A percentile compares a stretch with the other conserved stretches of the same genome.
Conservation (phyloP, 805 yeast genomes). For the Candida patagonica region DNA sequence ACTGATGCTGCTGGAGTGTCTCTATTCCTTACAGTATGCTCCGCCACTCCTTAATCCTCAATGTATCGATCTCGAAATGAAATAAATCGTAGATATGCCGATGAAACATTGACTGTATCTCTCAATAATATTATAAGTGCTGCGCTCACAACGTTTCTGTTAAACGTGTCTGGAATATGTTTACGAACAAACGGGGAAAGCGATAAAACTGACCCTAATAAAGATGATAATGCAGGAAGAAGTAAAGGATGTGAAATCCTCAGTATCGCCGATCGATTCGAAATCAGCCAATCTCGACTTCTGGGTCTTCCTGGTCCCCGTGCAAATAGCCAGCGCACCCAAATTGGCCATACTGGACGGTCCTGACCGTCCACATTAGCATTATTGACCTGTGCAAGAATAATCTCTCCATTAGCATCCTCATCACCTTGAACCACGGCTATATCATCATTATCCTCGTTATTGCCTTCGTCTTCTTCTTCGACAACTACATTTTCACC, state of each 20-base stretch:
- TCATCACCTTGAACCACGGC: conserved; percentile 2
- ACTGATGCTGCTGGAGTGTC: not conserved
- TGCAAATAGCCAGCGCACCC: too few species aligned
- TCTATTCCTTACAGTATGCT: not conserved
- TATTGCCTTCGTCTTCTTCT: conserved; percentile 1
- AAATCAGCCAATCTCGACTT: conserved; percentile 16
- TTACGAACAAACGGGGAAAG: conserved; percentile 11
- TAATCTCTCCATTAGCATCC: not conserved
- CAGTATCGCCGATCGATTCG: conserved; percentile 8
- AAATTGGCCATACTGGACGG: too few species aligned
- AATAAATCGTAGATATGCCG: conserved; percentile 16
- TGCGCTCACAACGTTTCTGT: conserved; percentile 21
- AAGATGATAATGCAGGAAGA: conserved; percentile 14
- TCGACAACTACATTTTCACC: too few species aligned
- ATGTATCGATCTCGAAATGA: not conserved
- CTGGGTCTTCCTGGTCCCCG: not conserved
- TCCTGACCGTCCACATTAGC: not conserved
- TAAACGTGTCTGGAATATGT: conserved; percentile 15
- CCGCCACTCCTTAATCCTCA: not conserved
- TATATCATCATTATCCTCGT: not conserved
- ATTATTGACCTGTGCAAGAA: not conserved
- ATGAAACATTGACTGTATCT: conserved; percentile 19
- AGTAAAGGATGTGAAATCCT: conserved; percentile 15
- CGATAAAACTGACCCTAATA: conserved; percentile 13
- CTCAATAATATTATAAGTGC: conserved; percentile 16